Conservation (phyloP, 2,329 filamentous ascomycete species). For the Leptodontidium sp. region DNA sequence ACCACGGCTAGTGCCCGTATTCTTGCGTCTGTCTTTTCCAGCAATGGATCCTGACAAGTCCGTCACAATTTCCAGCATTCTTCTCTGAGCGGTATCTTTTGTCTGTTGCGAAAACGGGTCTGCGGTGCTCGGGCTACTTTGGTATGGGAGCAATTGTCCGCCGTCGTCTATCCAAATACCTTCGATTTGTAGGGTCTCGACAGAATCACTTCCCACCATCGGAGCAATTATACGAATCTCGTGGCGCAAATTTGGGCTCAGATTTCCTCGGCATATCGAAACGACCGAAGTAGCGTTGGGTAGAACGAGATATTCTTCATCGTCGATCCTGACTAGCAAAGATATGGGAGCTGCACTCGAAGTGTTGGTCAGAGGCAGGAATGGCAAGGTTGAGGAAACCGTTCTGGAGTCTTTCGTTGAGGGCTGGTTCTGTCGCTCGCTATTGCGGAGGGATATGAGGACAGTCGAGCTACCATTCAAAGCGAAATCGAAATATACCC, state of each 20-base stretch:
- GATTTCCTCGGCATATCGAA: slow-evolving; percentile 29
- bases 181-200: slow-evolving; percentile 40
- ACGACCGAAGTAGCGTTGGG: slow-evolving; percentile 39
- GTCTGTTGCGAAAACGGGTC: background rate
- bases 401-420: background rate
- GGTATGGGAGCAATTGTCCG: slow-evolving; percentile 34
- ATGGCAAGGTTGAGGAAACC: slow-evolving; percentile 8
- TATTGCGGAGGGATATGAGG: slow-evolving; percentile 38
- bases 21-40: slow-evolving; percentile 28
- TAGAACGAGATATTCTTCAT: slow-evolving; percentile 41
- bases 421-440: slow-evolving; percentile 16
- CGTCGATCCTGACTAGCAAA: slow-evolving; percentile 39
- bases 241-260: slow-evolving; percentile 33
- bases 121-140: background rate
- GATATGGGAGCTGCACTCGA: slow-evolving; percentile 38
- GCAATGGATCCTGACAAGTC: slow-evolving; percentile 42
- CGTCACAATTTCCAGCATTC: slow-evolving; percentile 46
- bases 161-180: slow-evolving; percentile 41
- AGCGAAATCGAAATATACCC: slow-evolving; percentile 41
- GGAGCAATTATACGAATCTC: slow-evolving; percentile 42
- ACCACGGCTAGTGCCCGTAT: slow-evolving; percentile 23
- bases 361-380: slow-evolving; percentile 31
- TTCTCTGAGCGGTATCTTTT: slow-evolving; percentile 22
- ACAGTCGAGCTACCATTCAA: slow-evolving; percentile 37
- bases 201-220: slow-evolving; percentile 32